Evolutionary conservation across 108 stramenopile genomes (phyloP).

Genomic region (Parietichytrium sp.): DNA sequence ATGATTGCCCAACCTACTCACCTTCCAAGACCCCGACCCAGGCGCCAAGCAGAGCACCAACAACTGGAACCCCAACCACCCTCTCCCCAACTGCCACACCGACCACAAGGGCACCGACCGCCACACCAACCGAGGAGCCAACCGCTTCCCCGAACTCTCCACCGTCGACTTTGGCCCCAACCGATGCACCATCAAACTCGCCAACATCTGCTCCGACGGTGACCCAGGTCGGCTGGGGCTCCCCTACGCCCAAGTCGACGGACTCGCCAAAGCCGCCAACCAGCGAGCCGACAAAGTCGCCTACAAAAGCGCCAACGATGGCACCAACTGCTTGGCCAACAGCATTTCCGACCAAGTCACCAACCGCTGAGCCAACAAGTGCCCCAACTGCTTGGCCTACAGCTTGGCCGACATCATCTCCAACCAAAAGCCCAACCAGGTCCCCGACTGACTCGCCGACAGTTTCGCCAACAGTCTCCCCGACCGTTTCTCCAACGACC

Average conservation of each 20-base stretch:
- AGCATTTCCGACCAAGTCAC: neutral
- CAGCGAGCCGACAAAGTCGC: neutral
- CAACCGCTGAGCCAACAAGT: neutral
- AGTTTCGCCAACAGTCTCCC: neutral
- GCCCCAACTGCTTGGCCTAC: neutral
- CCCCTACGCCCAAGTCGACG: neutral
- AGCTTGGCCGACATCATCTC: neutral
- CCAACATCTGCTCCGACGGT: neutral
- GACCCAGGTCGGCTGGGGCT: neutral
- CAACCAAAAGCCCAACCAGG: too few species aligned
- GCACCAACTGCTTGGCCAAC: neutral
- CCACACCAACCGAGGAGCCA: neutral
- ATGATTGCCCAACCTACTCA: too few species aligned
- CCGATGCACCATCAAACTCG: neutral
- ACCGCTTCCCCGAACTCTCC: neutral
- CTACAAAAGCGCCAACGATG: neutral
- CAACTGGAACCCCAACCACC: too few species aligned
- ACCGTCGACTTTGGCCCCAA: neutral
- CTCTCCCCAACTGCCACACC: too few species aligned
- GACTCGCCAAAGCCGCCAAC: neutral
- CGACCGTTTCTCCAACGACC: neutral
- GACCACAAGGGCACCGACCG: neutral
- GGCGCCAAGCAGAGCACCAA: too few species aligned
- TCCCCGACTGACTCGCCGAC: neutral
- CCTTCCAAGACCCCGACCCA: too few species aligned